Evolutionary conservation across 139 green algal species (phyloP).

Genomic region (Mychonastes homosphaera): DNA sequence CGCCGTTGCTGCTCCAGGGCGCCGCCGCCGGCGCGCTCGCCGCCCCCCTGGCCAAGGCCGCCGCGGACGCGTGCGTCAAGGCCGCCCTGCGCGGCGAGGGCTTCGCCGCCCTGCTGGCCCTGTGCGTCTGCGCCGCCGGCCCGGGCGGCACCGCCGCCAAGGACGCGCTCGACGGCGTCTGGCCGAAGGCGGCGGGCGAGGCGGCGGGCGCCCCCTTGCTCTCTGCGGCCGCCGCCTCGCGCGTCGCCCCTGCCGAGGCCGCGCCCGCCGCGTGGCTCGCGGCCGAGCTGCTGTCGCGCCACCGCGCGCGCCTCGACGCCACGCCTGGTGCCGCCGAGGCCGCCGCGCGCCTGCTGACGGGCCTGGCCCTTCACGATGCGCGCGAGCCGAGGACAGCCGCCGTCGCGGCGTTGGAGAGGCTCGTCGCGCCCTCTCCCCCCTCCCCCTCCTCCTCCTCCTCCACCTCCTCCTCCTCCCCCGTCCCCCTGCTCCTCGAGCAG

Average conservation of each 20-base stretch:
- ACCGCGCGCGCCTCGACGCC: slow-evolving; percentile 4
- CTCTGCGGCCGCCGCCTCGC: slow-evolving; percentile 24
- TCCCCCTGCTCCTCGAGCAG: background rate
- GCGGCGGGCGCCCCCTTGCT: slow-evolving; percentile 41
- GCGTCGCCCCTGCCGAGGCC: slow-evolving; percentile 42
- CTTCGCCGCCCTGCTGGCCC: slow-evolving; percentile 26
- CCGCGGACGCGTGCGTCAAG: slow-evolving; percentile 40
- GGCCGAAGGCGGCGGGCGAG: slow-evolving; percentile 6
- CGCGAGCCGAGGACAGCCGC: slow-evolving; percentile 14
- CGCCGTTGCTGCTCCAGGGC: no score
- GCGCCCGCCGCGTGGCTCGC: slow-evolving; percentile 17
- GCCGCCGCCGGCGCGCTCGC: background rate
- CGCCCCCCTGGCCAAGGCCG: slow-evolving; percentile 24
- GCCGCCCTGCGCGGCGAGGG: slow-evolving; percentile 28
- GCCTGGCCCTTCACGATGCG: slow-evolving; percentile 27
- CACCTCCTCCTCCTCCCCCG: background rate
- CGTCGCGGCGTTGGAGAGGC: background rate
- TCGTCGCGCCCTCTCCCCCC: background rate
- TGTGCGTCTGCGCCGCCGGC: background rate
- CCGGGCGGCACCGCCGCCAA: background rate
- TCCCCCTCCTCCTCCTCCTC: no score
- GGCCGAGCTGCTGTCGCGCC: slow-evolving; percentile 18
- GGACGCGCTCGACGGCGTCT: background rate
- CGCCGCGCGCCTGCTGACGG: slow-evolving; percentile 22
- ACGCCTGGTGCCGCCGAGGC: slow-evolving; percentile 22